Conservation (phyloP, 768 basidiomycete genomes). For the Pulveroboletus sp. region DNA sequence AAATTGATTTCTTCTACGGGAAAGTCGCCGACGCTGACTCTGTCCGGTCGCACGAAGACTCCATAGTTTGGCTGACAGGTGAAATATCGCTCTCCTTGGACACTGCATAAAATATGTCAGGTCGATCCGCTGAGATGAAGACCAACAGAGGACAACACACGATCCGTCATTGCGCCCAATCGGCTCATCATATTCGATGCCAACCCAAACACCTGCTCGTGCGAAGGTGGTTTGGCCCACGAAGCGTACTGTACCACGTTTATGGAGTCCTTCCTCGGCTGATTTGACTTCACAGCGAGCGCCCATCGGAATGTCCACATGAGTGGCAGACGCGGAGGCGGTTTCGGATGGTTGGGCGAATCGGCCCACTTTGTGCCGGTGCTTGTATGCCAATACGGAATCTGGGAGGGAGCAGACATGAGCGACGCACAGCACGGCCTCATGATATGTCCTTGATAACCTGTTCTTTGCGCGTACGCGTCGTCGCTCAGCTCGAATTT, state of each 20-base stretch:
- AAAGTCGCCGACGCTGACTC: conserved; percentile 78
- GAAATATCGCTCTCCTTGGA: conserved; percentile 85
- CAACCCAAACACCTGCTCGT: conserved; percentile 72
- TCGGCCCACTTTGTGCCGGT: conserved; percentile 80
- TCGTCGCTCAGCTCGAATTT: conserved; percentile 86
- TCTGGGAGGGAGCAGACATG: conserved; percentile 42
- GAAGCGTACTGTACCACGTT: conserved; percentile 82
- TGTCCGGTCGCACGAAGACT: conserved; percentile 82
- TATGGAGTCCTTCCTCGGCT: conserved; percentile 59
- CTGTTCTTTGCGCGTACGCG: conserved; percentile 77
- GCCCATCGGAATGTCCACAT: conserved; percentile 55
- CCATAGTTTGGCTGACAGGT: conserved; percentile 72
- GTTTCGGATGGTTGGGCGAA: conserved; percentile 59
- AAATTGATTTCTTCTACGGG: conserved; percentile 76
- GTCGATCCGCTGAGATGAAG: neutral
- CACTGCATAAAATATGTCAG: conserved; percentile 39
- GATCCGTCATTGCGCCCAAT: conserved; percentile 93
- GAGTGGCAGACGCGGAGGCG: conserved; percentile 18
- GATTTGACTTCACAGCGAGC: conserved; percentile 83
- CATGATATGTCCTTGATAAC: conserved; percentile 35
- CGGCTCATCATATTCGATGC: conserved; percentile 93
- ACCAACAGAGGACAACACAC: conserved; percentile 45
- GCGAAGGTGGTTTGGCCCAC: conserved; percentile 78
- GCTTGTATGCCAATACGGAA: conserved; percentile 86
- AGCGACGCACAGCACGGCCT: neutral